Evolutionary conservation across 2,329 filamentous ascomycete species (phyloP).

Genomic region (Huntiella savannae): DNA sequence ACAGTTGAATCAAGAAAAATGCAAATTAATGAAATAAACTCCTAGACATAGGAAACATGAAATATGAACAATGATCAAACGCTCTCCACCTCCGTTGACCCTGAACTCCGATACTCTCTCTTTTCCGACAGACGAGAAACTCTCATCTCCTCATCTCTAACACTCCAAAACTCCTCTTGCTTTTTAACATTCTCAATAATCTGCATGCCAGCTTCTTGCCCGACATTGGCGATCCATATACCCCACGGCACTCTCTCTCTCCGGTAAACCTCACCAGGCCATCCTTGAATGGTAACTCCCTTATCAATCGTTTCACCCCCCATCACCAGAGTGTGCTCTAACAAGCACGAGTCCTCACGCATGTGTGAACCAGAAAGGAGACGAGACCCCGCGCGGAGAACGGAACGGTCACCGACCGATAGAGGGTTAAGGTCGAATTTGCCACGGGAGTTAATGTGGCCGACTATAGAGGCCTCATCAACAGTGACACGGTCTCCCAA

Average conservation of each 20-base stretch:
- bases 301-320: conserved; percentile 34
- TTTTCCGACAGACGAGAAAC: neutral
- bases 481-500: conserved; percentile 33
- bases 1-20: neutral
- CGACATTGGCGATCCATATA: neutral
- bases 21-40: neutral
- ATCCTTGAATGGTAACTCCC: conserved; percentile 32
- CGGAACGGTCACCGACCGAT: conserved; percentile 30
- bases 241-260: conserved; percentile 11
- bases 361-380: conserved; percentile 34
- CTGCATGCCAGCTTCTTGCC: neutral
- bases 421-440: conserved; percentile 35
- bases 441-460: conserved; percentile 36
- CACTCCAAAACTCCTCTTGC: neutral
- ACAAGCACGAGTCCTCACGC: conserved; percentile 30
- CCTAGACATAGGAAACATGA: conserved; percentile 4
- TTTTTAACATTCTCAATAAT: neutral
- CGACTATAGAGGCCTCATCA: conserved; percentile 36
- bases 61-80: neutral
- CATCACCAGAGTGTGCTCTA: conserved; percentile 40
- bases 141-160: neutral
- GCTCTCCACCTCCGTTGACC: neutral
- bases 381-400: conserved; percentile 31
- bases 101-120: neutral
- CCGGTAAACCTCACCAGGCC: conserved; percentile 28